Evolutionary conservation across 352 stramenopile genomes (phyloP), one percentile per base, ranked within the genome.

Genomic region (Phytopythium vexans): DNA sequence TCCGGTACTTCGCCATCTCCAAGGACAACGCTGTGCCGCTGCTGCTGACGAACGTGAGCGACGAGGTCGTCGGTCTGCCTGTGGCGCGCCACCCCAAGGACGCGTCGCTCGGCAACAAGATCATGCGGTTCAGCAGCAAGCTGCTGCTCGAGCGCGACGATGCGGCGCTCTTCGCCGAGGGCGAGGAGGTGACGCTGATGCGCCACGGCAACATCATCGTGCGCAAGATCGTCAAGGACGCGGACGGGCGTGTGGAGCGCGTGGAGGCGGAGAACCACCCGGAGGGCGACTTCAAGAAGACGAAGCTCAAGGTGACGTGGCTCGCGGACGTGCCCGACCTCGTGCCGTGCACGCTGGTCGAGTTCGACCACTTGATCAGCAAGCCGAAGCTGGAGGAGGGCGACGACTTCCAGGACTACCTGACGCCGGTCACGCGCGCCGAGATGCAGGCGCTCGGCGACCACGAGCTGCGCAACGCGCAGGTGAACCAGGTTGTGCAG

Each of bases 341-440:
- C 16, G 87, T 96, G 48, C 83, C 88, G 32, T 82, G 95, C 11
- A 82, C 84, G 60, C 72, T 99, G 7, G 92, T 97, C 40, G 97
- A 99, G 77, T 99, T 99, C 68, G 97, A 99, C 68, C 95, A 99
- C 73, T 72, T 99, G 46, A 92, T 99, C 12, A 97, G 88, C 35
- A 99, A 99, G 82, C 86, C 97, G 35, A 99, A 99, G 70, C 82
- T 99, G 32, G 97, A 99, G 68, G 97, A 99, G 49, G 92, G 88
- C 36, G 97, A 99, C 61, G 88, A 99, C 54, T 98, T 99, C 68
- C 78, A 98, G 51, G 95, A 99, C 69, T 96, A 96, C 68, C 75
- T 99, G 39, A 99, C 98, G 69, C 87, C 95, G 7, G 87, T 94
- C 21, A 98, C 95, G 39, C 86, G 96, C 39, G 95, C 93, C n/a